Evolutionary conservation across 345 rosid species (phyloP), one percentile per base, ranked within the genome.

Genomic region (Ceriops zippeliana): DNA sequence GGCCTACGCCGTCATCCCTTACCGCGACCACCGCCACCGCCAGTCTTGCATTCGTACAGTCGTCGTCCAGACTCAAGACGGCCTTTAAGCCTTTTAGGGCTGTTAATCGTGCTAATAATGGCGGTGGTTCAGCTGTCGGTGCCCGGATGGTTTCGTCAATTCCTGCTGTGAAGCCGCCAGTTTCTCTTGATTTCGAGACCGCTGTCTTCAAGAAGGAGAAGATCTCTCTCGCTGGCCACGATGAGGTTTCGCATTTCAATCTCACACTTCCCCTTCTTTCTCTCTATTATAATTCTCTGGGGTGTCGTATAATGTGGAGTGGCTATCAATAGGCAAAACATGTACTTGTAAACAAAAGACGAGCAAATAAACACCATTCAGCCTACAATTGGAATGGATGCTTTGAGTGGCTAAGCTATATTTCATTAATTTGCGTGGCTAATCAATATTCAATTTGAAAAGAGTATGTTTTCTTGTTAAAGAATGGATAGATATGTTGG

Each of bases 181-280:
- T 13, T 11, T 62, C 68, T 5, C 81, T 87, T 53, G 90, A 89
- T 77, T 87, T 91, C 64, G 90, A 89, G 72, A 87, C 91, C 42
- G 79, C 90, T 42, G 87, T 89, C 7, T 91, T 91, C 82, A 86
- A 84, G 63, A 91, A 91, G 84, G 97, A 91, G 82, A 85, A 84
- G 81, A 63, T 87, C 66, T 80, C 89, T 37, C 90, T 91, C 22
- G 92, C 91, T 58, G 96, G 96, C 22, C 80, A 85, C 72, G 91
- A 87, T 0, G 97, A 91, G 93, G 97, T 87, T 16, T 7, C 4
- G 17, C 56, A 15, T 8, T 28, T 34, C 42, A 56, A 2, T 5
- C 2, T 24, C 20, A 20, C 32, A 13, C 6, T 4, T 49, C 52
- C 19, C 35, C 15, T 8, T 58, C 15, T 17, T 52, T 22, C 28